Evolutionary conservation across 1,139 yeast genomes (phyloP).

Genomic region (Hansenula sp.): DNA sequence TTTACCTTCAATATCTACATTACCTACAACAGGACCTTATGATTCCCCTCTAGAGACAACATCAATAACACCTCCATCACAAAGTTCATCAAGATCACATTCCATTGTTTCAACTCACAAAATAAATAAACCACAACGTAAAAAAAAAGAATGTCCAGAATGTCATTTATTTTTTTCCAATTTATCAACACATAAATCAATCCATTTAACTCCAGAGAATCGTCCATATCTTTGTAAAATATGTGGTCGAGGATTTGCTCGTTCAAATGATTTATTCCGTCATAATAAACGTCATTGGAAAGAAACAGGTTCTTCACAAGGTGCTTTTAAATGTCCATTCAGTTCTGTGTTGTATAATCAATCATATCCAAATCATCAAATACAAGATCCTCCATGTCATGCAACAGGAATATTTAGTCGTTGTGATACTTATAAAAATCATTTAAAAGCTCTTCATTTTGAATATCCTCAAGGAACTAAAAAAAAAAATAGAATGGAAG

Average conservation of each 20-base stretch:
- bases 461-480: constrained; percentile 85
- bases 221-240: constrained; percentile 76
- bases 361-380: constrained; percentile 1
- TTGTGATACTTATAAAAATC: constrained; percentile 90
- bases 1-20: constrained; percentile 1
- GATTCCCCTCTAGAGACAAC: constrained; percentile 5
- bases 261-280: constrained; percentile 81
- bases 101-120: constrained; percentile 3
- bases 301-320: constrained; percentile 31
- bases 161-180: constrained; percentile 75
- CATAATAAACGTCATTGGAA: constrained; percentile 84
- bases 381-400: constrained; percentile 45
- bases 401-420: constrained; percentile 80
- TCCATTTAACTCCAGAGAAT: constrained; percentile 68
- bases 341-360: constrained; percentile 9
- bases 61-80: constrained; percentile 7
- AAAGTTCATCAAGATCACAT: constrained; percentile 3
- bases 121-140: constrained; percentile 42
- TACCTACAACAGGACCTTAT: constrained; percentile 2
- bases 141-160: constrained; percentile 80
- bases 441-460: constrained; percentile 84
- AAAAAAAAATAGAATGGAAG: constrained; percentile 66
- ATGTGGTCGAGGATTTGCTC: constrained; percentile 81
- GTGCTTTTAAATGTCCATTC: constrained; percentile 46
- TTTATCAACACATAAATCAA: constrained; percentile 80